Evolutionary conservation across 2,329 filamentous ascomycete species (phyloP), one percentile per base, ranked within the genome.

Genomic region (Fusarium armeniacum): DNA sequence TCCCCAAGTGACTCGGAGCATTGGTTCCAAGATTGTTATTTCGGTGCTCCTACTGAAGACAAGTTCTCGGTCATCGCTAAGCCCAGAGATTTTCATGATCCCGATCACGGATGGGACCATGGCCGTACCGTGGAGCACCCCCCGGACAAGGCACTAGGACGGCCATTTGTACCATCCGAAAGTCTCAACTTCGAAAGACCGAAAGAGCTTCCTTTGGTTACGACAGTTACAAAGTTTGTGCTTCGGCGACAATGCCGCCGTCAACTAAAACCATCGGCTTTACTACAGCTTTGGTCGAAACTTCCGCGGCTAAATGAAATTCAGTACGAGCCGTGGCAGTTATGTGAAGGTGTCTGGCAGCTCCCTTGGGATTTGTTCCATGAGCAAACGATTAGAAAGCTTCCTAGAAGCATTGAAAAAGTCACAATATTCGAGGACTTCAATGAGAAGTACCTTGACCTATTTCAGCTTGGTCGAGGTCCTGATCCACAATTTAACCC

Each of bases 361-460:
- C 1, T n/a, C 8, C 0, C 0, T 3, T 51, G 56, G 32, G 64
- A 70, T 2, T 12, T 2, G 0, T 35, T 13, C 16, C 58, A 69
- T 28, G 11, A 49, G 15, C 18, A 24, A 18, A 52, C 46, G 13
- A 52, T 60, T 1, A 41, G 20, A n/a, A 5, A 24, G 20, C 24
- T 72, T 11, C 24, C 55, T 2, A 35, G 3, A 33, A 32, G 4
- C 15, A 76, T 84, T 33, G 67, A 76, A 18, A 66, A 1, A 4
- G 3, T 72, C 1, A 51, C 12, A 0, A 44, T 66, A 16, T 72
- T 69, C 6, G 64, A 72, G 12, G 69, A 72, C 26, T 72, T 70
- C 0, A 72, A 70, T 5, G 55, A 70, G 36, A 58, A 36, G 2
- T 55, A 65, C 7, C 53, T 69, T 12, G 58, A 58, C 6, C 0